Evolutionary conservation across 768 basidiomycete species (phyloP).

Genomic region (Psilocybe subaeruginosa): DNA sequence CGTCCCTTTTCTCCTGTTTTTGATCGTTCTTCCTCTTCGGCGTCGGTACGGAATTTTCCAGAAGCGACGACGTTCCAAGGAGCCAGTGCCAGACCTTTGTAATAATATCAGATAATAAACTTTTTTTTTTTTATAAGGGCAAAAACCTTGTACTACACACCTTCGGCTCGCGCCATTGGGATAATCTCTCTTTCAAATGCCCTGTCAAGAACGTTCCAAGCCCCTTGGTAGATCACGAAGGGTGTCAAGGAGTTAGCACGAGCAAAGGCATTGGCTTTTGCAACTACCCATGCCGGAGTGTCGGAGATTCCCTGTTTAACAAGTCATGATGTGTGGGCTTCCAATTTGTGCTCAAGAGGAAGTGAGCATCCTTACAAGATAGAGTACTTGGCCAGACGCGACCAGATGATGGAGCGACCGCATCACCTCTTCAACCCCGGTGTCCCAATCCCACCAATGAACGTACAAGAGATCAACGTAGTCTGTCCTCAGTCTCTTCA

Average conservation of each 20-base stretch:
- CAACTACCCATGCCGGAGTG: conserved; percentile 51
- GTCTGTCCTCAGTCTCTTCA: conserved; percentile 47
- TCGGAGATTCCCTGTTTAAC: conserved; percentile 38
- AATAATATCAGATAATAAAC: not conserved
- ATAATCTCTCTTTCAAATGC: conserved; percentile 59
- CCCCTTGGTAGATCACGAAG: conserved; percentile 57
- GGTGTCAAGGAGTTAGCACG: conserved; percentile 48
- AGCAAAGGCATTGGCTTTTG: conserved; percentile 52
- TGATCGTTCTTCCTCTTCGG: conserved; percentile 33
- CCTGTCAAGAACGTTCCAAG: conserved; percentile 45
- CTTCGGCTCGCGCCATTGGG: conserved; percentile 44
- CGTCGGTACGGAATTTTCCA: conserved; percentile 59
- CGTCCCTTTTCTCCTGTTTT: conserved; percentile 44
- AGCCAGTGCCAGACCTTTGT: conserved; percentile 34
- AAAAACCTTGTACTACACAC: conserved; percentile 18
- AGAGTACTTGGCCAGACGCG: conserved; percentile 50
- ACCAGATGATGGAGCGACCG: conserved; percentile 54
- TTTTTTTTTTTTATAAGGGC: too few species aligned
- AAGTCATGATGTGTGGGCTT: not conserved
- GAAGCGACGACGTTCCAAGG: conserved; percentile 36
- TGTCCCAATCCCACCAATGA: conserved; percentile 56
- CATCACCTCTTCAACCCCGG: conserved; percentile 60
- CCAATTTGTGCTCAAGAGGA: not conserved
- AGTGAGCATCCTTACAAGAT: conserved; percentile 28
- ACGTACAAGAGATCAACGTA: conserved; percentile 50